These are phyloP conservation scores for Hypoxylon sp. DNA, from an alignment of 2,329 filamentous ascomycete genomes.

Conservation along the genomic window DNA sequence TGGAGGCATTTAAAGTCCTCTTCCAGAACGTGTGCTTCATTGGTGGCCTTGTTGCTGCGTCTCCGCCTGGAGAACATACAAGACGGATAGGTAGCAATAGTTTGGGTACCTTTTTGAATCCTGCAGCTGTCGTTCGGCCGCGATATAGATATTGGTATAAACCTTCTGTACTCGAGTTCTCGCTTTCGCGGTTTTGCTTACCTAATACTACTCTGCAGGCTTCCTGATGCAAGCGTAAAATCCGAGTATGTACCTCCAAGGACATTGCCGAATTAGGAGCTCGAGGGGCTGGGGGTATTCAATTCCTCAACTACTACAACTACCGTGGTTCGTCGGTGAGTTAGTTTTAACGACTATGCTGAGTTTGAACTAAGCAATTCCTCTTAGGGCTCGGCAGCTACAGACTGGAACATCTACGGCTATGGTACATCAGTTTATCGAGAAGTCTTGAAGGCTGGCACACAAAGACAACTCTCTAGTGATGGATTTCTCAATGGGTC, in stretches of 20 bases:
- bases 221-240: not conserved
- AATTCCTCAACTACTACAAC: not conserved
- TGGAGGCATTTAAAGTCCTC: not conserved
- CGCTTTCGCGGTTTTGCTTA: not conserved
- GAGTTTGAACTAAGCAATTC: not conserved
- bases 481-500: not conserved
- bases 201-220: not conserved
- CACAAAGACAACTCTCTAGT: not conserved
- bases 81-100: not conserved
- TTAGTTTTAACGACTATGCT: not conserved
- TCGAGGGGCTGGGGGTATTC: not conserved
- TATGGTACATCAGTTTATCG: not conserved
- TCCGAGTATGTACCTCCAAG: not conserved
- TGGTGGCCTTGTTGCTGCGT: not conserved
- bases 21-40: not conserved
- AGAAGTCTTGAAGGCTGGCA: not conserved
- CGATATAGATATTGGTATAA: conserved; percentile 1
- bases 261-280: not conserved
- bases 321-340: not conserved
- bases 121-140: not conserved
- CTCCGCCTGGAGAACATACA: not conserved
- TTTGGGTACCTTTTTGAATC: not conserved
- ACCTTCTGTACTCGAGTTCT: not conserved
- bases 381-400: not conserved
- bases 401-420: not conserved